Conservation (phyloP, 2,329 filamentous ascomycete genomes). For the Thelonectria blattea region DNA sequence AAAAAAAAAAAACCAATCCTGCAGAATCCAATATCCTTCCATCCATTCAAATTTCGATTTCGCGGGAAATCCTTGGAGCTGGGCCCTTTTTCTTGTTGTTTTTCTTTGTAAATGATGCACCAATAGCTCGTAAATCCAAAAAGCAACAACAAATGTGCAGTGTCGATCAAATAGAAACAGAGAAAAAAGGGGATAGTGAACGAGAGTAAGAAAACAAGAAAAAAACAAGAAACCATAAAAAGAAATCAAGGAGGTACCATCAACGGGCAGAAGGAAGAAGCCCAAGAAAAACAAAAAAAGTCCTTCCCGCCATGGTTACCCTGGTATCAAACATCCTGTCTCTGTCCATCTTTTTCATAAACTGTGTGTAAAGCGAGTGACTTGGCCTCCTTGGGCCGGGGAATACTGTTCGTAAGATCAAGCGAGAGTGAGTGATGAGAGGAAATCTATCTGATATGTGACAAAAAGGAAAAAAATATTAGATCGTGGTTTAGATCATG, state of each 20-base stretch:
- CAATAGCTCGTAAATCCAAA: conserved; percentile 13
- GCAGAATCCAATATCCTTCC: conserved; percentile 6
- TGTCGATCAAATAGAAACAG: conserved; percentile 7
- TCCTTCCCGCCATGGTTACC: conserved; percentile 22
- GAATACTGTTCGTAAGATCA: conserved; percentile 33
- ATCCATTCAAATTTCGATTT: conserved; percentile 13
- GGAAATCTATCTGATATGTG: conserved; percentile 20
- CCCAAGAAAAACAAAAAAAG: neutral
- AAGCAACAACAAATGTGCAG: conserved; percentile 16
- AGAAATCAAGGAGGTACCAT: conserved; percentile 20
- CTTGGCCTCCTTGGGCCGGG: conserved; percentile 31
- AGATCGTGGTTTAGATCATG: conserved; percentile 37
- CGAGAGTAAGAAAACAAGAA: conserved; percentile 28
- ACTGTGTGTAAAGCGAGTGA: conserved; percentile 28
- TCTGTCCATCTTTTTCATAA: conserved; percentile 36
- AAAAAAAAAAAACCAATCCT: conserved; percentile 20
- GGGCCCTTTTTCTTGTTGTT: conserved; percentile 23
- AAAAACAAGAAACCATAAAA: conserved; percentile 31
- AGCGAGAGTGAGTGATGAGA: conserved; percentile 23
- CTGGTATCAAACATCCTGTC: conserved; percentile 38
- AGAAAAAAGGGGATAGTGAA: conserved; percentile 9
- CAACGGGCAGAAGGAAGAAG: conserved; percentile 11
- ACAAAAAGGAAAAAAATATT: conserved; percentile 20
- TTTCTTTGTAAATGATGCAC: conserved; percentile 12
- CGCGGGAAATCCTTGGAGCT: conserved; percentile 16